A percentile compares a stretch with the other conserved stretches of the same genome.
phyloP scores from a whole-genome alignment of 306 rosid genomes.

The Sechiopsis laciniata region DNA sequence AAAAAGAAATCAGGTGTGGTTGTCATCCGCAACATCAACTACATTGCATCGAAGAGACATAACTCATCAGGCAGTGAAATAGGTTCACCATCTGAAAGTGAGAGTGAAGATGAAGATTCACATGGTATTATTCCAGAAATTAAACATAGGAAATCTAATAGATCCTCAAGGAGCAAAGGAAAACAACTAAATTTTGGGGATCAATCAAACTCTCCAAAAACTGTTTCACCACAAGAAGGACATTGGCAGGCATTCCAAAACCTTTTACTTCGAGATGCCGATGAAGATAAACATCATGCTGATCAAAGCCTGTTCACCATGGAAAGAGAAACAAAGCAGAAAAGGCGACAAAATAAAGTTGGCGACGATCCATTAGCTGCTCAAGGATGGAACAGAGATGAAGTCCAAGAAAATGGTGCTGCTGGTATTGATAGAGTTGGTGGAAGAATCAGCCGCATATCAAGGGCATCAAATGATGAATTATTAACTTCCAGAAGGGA shows the following conservation, averaged over 20 bases:
- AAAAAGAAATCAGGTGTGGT: constrained; percentile 69
- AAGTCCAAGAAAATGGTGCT: constrained; percentile 41
- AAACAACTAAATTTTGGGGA: constrained; percentile 35
- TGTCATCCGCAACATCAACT: constrained; percentile 85
- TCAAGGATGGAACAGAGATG: constrained; percentile 41
- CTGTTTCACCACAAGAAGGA: constrained; percentile 54
- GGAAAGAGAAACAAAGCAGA: constrained; percentile 39
- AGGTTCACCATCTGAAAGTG: constrained; percentile 52
- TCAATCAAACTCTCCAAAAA: constrained; percentile 39
- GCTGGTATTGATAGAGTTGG: constrained; percentile 45
- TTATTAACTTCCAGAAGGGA: constrained; percentile 42
- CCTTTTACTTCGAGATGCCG: constrained; percentile 80
- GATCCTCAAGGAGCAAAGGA: constrained; percentile 51
- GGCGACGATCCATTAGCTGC: constrained; percentile 65
- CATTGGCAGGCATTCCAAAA: constrained; percentile 91
- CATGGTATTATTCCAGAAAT: constrained; percentile 24
- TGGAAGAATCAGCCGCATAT: constrained; percentile 40
- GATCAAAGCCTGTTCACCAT: constrained; percentile 56
- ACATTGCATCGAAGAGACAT: constrained; percentile 62
- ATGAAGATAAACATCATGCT: constrained; percentile 55
- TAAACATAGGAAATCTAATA: constrained; percentile 32
- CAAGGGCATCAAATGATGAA: constrained; percentile 47
- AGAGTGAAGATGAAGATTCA: constrained; percentile 45
- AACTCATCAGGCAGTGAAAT: constrained; percentile 62
- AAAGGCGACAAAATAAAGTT: constrained; percentile 40